Evolutionary conservation across 2,329 filamentous ascomycete species (phyloP), one percentile per base, ranked within the genome.

Genomic region (Bertia moriformis): DNA sequence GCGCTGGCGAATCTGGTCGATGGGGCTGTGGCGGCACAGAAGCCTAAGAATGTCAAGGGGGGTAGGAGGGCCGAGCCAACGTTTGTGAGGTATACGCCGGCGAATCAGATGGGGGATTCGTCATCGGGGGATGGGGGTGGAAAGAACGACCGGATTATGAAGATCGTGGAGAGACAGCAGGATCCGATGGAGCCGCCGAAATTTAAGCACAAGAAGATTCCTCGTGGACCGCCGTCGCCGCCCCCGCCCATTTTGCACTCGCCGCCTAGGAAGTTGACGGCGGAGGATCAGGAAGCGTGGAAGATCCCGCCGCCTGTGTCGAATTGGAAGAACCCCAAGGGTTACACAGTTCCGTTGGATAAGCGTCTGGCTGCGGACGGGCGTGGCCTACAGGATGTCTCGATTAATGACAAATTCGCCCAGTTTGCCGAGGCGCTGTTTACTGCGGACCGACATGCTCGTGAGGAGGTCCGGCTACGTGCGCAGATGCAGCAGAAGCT

Each of bases 321-420:
- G 15, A 96, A 96, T 59, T 98, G 91, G 91, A 98, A 98, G 72
- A 98, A 98, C 57, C 85, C 89, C 1, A 96, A 96, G 64, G 91
- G 91, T 51, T 98, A 94, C 54, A 98, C 91, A 0, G 85, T 98
- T 1, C 86, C 91, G 0, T 60, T 98, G 39, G 91, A 98, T 58
- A 98, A 98, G 66, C 80, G 91, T 54, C 63, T 98, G 48, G 91
- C 91, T 14, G 89, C 91, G 5, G 89, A 96, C 57, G 91, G 91
- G 12, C 73, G 91, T 51, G 86, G 86, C 1, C 57, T 98, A 45
- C 87, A 95, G 57, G 91, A 98, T 55, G 78, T 94, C 32, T 82
- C 86, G 4, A 96, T 98, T 62, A 96, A 94, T 61, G 91, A 98
- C 66, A 96, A 95, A 56, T 96, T 98, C 54, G 89, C 89, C 2